phyloP scores from a whole-genome alignment of 2,329 filamentous ascomycete genomes.

The Claviceps purpurea region DNA sequence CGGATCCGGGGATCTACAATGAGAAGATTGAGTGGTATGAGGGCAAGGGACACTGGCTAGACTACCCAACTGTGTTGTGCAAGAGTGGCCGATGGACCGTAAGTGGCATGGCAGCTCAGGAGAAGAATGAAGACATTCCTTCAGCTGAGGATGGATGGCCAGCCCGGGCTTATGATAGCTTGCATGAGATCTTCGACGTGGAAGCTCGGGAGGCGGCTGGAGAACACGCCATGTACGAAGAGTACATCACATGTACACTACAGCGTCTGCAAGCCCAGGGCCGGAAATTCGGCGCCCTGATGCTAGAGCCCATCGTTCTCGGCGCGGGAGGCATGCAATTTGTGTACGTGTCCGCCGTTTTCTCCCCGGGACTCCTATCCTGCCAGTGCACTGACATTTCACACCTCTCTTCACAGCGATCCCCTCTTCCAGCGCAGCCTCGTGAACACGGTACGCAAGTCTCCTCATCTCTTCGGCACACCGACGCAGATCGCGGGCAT shows the following conservation, averaged over 20 bases:
- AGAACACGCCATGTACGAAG: slow-evolving; percentile 38
- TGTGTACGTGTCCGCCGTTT: slow-evolving; percentile 38
- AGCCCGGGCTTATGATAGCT: slow-evolving; percentile 28
- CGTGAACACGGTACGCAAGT: slow-evolving; percentile 50
- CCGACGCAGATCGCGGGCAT: slow-evolving; percentile 5
- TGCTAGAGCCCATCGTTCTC: slow-evolving; percentile 69
- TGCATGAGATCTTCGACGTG: slow-evolving; percentile 49
- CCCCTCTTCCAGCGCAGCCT: slow-evolving; percentile 68
- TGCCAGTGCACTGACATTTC: neutral
- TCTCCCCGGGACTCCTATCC: neutral
- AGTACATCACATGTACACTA: slow-evolving; percentile 44
- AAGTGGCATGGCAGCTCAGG: slow-evolving; percentile 30
- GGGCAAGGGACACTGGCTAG: slow-evolving; percentile 68
- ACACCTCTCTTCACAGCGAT: slow-evolving; percentile 36
- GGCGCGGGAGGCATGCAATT: slow-evolving; percentile 78
- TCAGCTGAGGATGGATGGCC: slow-evolving; percentile 1
- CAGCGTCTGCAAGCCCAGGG: slow-evolving; percentile 39
- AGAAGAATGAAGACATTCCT: neutral
- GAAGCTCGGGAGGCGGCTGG: slow-evolving; percentile 29
- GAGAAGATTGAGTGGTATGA: slow-evolving; percentile 79
- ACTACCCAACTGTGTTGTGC: slow-evolving; percentile 61
- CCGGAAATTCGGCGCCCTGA: slow-evolving; percentile 59
- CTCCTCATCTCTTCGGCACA: slow-evolving; percentile 39
- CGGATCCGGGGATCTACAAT: slow-evolving; percentile 65
- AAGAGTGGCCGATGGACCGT: slow-evolving; percentile 53